Evolutionary conservation across 2,329 filamentous ascomycete genomes (phyloP).

Genomic region (Trichoderma semiorbis): DNA sequence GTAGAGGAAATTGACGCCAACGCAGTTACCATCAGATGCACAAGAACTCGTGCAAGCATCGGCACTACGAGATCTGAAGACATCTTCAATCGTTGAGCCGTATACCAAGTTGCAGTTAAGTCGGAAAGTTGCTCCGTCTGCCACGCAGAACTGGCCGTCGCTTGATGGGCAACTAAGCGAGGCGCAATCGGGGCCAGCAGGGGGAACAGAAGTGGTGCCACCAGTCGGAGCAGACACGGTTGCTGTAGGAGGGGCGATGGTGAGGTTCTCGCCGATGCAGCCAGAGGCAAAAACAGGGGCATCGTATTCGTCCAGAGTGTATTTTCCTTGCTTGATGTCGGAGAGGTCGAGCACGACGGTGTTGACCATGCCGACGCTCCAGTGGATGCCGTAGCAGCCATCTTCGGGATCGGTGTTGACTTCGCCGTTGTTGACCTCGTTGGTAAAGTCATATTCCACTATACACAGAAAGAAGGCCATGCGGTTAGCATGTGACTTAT

Average conservation of each 20-base stretch:
- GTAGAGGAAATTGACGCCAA: background rate
- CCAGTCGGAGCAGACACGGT: background rate
- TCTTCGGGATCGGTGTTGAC: background rate
- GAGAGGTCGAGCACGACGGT: background rate
- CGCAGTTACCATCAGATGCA: background rate
- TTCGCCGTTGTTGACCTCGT: background rate
- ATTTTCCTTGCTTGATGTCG: background rate
- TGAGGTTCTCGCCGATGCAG: background rate
- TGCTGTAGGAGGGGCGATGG: background rate
- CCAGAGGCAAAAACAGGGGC: background rate
- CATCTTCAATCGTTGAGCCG: background rate
- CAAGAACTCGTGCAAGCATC: background rate
- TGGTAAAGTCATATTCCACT: conserved; percentile 4
- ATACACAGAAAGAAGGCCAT: background rate
- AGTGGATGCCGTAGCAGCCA: background rate
- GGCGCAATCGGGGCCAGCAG: background rate
- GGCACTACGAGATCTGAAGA: background rate
- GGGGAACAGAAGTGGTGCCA: background rate
- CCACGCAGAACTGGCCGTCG: background rate
- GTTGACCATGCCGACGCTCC: conserved; percentile 1
- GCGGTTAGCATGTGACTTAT: background rate
- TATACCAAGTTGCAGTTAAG: background rate
- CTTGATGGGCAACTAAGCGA: background rate
- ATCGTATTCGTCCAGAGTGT: background rate
- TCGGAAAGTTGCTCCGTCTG: background rate